Base-by-base conservation (phyloP, 768 basidiomycete genomes). In the Termitomyces sp. region DNA sequence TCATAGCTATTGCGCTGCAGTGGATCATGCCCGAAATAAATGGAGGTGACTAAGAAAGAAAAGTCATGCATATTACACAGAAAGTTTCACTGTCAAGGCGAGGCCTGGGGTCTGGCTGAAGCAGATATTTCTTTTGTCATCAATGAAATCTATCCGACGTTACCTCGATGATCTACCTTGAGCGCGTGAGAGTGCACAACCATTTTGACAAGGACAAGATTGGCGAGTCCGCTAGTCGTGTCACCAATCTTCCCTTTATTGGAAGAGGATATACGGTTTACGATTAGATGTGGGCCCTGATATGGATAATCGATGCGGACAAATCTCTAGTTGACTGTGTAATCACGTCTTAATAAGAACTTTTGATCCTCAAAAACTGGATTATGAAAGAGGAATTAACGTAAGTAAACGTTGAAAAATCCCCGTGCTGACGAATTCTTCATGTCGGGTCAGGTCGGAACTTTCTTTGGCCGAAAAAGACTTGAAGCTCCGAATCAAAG, bases 131-230 rank as follows among this genome's bases (percentile, higher is more conserved):
- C 12, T 46, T 26, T 4, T 26, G 46, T 8, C 46, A 28, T 26
- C 5, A 26, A 9, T 30, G 48, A 49, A 33, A 49, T 16, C 47
- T 48, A 6, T 26, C 50, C 38, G 30, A 38, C 40, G 40, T 58
- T 50, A 41, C 32, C 43, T n/a, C n/a, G n/a, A 8, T 30, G 30
- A 3, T 2, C 5, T 47, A n/a, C 51, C 28, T 9, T 13, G 6
- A 33, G 13, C 36, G 56, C 61, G 61, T 59, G 61, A 50, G 61
- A 59, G 49, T 47, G 40, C 49, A 4, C 46, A 47, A 46, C 61
- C 57, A 14, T 14, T 56, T 62, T 50, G 10, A 49, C 54, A 56
- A 55, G 49, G 35, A 43, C 18, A 1, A 18, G 33, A 50, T 32
- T 32, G 8, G 12, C 12, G 20, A 33, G 33, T 52, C 33, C 33